A percentile compares a stretch with the other conserved stretches of the same genome.
These are phyloP conservation scores for Malus orientalis DNA, from an alignment of 306 rosid species.

Conservation along the genomic window DNA sequence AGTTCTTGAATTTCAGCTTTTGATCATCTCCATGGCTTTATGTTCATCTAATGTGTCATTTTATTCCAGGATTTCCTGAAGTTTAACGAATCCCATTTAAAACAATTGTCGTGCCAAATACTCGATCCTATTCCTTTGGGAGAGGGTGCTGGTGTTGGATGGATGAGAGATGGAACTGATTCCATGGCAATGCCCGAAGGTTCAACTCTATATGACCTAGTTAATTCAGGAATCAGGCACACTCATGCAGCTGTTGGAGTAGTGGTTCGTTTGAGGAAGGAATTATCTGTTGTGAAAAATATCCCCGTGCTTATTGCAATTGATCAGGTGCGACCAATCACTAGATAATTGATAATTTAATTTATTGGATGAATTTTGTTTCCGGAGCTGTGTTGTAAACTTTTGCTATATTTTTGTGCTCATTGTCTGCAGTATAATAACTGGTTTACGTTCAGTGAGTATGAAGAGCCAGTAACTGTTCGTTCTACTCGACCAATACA, in stretches of 20 bases:
- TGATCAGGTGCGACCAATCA: conserved; percentile 67
- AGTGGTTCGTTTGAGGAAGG: conserved; percentile 85
- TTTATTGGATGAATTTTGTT: not conserved
- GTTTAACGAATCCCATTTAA: conserved; percentile 61
- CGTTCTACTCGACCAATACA: conserved; percentile 81
- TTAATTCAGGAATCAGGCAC: conserved; percentile 73
- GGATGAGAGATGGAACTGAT: conserved; percentile 75
- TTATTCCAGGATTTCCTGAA: conserved; percentile 77
- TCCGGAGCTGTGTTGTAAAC: not conserved
- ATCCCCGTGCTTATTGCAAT: conserved; percentile 89
- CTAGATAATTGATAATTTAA: not conserved
- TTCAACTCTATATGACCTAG: conserved; percentile 70
- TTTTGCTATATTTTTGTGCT: conserved; percentile 18
- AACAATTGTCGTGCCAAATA: conserved; percentile 56
- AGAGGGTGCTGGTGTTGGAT: conserved; percentile 96
- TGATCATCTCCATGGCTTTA: not conserved
- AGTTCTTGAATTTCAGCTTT: not conserved
- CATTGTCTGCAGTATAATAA: conserved; percentile 65
- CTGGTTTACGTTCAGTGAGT: conserved; percentile 97
- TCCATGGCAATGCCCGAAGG: conserved; percentile 70
- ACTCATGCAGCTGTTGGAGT: conserved; percentile 95
- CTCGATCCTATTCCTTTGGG: conserved; percentile 76
- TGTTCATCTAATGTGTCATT: conserved; percentile 18
- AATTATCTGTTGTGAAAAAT: conserved; percentile 79
- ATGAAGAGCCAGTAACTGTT: conserved; percentile 70